A percentile compares a stretch with the other conserved stretches of the same genome.
These are phyloP conservation scores for Trichoderma afroharzianum DNA, from an alignment of 2,329 filamentous ascomycete genomes.

Conservation along the genomic window DNA sequence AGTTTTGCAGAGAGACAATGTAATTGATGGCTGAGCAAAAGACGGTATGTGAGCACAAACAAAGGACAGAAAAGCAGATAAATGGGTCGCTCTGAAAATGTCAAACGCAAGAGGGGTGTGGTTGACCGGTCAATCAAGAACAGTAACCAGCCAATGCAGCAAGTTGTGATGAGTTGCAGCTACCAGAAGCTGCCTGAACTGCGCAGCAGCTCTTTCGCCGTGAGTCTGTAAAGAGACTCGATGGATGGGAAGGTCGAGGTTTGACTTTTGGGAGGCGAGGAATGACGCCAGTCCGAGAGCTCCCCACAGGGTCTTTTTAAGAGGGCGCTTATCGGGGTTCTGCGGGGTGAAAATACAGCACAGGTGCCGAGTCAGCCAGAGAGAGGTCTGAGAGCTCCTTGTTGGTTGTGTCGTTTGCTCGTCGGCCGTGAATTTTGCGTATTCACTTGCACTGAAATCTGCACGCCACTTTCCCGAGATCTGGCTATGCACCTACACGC, in stretches of 20 bases:
- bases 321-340: background rate
- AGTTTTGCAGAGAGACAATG: background rate
- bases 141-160: background rate
- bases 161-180: background rate
- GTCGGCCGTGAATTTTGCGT: background rate
- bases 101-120: background rate
- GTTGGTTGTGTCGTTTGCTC: background rate
- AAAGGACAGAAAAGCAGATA: background rate
- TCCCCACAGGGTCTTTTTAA: background rate
- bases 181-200: background rate
- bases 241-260: background rate
- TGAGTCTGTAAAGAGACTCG: background rate
- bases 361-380: background rate
- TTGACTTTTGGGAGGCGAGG: background rate
- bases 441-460: background rate
- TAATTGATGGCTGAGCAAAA: background rate
- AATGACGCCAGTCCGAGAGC: background rate
- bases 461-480: background rate
- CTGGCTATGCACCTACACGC: background rate
- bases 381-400: background rate
- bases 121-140: background rate
- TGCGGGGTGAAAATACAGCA: background rate
- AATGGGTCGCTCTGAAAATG: background rate
- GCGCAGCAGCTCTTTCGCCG: background rate
- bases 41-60: background rate